These are phyloP conservation scores for Gonium pectorale DNA, from an alignment of 139 green algal species.

Conservation along the genomic window DNA sequence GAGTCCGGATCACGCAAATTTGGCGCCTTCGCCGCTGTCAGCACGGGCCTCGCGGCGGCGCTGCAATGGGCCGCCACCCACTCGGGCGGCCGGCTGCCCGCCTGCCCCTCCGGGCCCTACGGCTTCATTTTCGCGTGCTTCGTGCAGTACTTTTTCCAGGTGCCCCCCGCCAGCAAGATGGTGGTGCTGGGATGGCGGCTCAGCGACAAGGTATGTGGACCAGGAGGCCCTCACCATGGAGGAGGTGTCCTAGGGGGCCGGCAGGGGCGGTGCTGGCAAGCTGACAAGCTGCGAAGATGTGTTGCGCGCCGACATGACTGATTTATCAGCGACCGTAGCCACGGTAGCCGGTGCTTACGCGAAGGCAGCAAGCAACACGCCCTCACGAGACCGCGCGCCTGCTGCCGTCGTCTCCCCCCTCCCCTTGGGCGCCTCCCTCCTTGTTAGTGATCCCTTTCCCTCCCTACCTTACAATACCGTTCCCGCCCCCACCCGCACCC, in stretches of 20 bases:
- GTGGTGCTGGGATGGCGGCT: constrained; percentile 66
- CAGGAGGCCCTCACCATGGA: too few relatives aligned
- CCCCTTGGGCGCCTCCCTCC: too few relatives aligned
- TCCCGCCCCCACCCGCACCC: too few relatives aligned
- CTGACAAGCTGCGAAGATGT: not conserved
- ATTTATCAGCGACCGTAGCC: too few relatives aligned
- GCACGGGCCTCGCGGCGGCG: constrained; percentile 48
- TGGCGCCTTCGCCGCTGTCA: constrained; percentile 58
- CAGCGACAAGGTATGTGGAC: constrained; percentile 79
- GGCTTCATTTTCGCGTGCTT: constrained; percentile 75
- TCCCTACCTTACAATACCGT: too few relatives aligned
- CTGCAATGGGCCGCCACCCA: constrained; percentile 24
- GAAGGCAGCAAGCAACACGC: too few relatives aligned
- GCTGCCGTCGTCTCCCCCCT: too few relatives aligned
- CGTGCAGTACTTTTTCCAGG: constrained; percentile 67
- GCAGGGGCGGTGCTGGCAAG: not conserved
- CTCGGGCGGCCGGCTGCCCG: not conserved
- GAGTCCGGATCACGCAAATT: constrained; percentile 68
- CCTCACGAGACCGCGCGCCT: too few relatives aligned
- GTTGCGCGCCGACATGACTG: too few relatives aligned
- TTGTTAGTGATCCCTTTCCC: too few relatives aligned
- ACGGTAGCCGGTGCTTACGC: too few relatives aligned
- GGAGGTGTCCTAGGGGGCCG: too few relatives aligned
- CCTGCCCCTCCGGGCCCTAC: constrained; percentile 54
- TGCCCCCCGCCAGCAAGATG: constrained; percentile 67